Evolutionary conservation across 2,329 filamentous ascomycete genomes (phyloP).

Genomic region (Phoma sp.): DNA sequence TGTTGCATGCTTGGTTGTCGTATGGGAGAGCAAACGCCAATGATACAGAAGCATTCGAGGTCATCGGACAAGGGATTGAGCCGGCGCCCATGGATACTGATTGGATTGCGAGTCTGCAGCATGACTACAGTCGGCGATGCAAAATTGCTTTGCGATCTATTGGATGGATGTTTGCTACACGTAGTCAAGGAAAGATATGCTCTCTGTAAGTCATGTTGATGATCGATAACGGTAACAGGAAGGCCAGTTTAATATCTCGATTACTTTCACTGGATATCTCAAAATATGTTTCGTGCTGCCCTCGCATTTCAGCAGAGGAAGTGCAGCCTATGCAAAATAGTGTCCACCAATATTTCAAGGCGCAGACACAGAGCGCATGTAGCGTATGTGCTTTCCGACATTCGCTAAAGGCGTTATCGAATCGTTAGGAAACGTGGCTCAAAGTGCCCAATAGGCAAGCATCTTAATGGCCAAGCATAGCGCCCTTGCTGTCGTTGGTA

Average conservation of each 20-base stretch:
- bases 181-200: too few relatives aligned
- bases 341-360: slow-evolving; percentile 22
- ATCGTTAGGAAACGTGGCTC: slow-evolving; percentile 19
- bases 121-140: too few relatives aligned
- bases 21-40: too few relatives aligned
- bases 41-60: too few relatives aligned
- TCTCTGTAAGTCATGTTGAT: too few relatives aligned
- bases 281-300: slow-evolving; percentile 18
- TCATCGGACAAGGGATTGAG: too few relatives aligned
- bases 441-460: slow-evolving; percentile 36
- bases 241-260: slow-evolving; percentile 1
- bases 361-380: slow-evolving; percentile 8
- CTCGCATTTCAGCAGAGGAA: slow-evolving; percentile 28
- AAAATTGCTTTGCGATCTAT: too few relatives aligned
- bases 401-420: slow-evolving; percentile 27
- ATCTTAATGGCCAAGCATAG: slow-evolving; percentile 40
- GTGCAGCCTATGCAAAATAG: slow-evolving; percentile 15
- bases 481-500: slow-evolving; percentile 51
- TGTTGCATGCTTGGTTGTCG: too few relatives aligned
- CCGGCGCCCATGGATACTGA: too few relatives aligned
- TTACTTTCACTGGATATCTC: slow-evolving; percentile 24
- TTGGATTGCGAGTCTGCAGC: too few relatives aligned
- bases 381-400: slow-evolving; percentile 9
- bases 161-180: too few relatives aligned
- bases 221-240: too few relatives aligned